Evolutionary conservation across 768 basidiomycete species (phyloP).

Genomic region (Saitozyma podzolica): DNA sequence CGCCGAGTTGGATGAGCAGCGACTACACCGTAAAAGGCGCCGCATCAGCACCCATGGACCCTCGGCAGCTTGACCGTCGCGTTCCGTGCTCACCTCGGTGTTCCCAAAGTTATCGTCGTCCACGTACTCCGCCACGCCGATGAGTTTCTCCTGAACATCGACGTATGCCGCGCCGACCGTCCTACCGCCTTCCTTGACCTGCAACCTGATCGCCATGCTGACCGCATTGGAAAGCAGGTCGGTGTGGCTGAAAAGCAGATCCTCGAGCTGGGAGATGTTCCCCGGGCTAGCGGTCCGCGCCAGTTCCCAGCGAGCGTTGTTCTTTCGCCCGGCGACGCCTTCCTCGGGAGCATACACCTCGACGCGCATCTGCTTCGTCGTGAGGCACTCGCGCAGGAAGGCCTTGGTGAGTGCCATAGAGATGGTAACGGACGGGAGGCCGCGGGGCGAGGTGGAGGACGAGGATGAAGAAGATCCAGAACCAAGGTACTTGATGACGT

Average conservation of each 20-base stretch:
- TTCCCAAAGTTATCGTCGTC: constrained; percentile 97
- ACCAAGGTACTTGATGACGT: constrained; percentile 90
- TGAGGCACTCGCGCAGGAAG: constrained; percentile 84
- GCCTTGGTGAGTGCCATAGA: constrained; percentile 73
- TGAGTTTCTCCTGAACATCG: constrained; percentile 77
- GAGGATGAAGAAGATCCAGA: constrained; percentile 18
- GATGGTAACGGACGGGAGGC: constrained; percentile 74
- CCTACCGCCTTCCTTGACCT: constrained; percentile 64
- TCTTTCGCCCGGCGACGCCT: constrained; percentile 62
- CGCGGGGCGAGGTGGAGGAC: constrained; percentile 45
- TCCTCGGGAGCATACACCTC: constrained; percentile 84
- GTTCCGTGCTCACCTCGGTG: constrained; percentile 68
- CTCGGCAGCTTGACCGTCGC: neutral
- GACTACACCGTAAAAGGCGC: constrained; percentile 60
- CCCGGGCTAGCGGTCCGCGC: constrained; percentile 77
- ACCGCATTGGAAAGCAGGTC: constrained; percentile 83
- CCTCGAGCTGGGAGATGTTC: constrained; percentile 69
- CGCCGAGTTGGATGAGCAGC: constrained; percentile 88
- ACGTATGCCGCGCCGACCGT: constrained; percentile 86
- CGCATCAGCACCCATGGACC: neutral
- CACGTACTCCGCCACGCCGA: constrained; percentile 86
- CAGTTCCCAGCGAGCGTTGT: constrained; percentile 69
- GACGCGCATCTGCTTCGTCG: constrained; percentile 81
- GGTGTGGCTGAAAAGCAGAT: constrained; percentile 74
- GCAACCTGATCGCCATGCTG: constrained; percentile 80